These are phyloP conservation scores for Rhynchosporium graminicola DNA, from an alignment of 2,329 filamentous ascomycete species.

Conservation along the genomic window DNA sequence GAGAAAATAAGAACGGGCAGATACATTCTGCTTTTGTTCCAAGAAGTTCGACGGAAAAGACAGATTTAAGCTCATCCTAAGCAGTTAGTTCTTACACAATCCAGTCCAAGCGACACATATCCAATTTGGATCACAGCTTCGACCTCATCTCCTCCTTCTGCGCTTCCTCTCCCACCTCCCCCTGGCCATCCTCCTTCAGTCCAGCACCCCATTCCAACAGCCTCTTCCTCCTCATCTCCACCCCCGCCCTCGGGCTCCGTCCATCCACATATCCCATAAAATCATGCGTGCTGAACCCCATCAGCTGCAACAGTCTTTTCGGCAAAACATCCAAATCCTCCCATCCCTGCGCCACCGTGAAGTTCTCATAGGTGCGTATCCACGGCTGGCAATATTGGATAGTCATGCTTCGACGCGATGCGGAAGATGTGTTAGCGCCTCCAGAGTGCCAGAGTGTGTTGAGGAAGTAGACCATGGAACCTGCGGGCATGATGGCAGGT, in stretches of 20 bases:
- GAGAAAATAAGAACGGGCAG: too few relatives aligned
- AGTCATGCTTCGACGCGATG: slow-evolving; percentile 33
- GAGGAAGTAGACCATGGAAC: slow-evolving; percentile 38
- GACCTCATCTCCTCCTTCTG: background rate
- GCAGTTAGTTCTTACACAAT: too few relatives aligned
- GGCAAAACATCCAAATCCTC: slow-evolving; percentile 36
- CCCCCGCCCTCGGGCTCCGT: slow-evolving; percentile 32
- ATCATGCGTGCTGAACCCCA: slow-evolving; percentile 37
- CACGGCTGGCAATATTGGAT: slow-evolving; percentile 42
- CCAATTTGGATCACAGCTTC: background rate
- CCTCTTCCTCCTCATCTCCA: slow-evolving; percentile 39
- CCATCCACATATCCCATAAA: slow-evolving; percentile 40
- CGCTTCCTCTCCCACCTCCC: background rate
- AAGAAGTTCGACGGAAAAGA: too few relatives aligned
- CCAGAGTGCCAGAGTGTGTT: slow-evolving; percentile 39
- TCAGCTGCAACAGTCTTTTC: slow-evolving; percentile 32
- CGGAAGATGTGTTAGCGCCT: slow-evolving; percentile 33
- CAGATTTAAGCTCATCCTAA: too few relatives aligned
- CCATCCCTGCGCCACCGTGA: slow-evolving; percentile 42
- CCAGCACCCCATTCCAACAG: slow-evolving; percentile 36
- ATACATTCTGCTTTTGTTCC: too few relatives aligned
- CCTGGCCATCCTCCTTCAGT: background rate
- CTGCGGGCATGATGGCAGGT: slow-evolving; percentile 38
- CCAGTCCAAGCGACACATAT: too few relatives aligned
- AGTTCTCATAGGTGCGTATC: slow-evolving; percentile 44